These are phyloP conservation scores for Alternaria incomplexa DNA, from an alignment of 2,329 filamentous ascomycete species.

Conservation along the genomic window DNA sequence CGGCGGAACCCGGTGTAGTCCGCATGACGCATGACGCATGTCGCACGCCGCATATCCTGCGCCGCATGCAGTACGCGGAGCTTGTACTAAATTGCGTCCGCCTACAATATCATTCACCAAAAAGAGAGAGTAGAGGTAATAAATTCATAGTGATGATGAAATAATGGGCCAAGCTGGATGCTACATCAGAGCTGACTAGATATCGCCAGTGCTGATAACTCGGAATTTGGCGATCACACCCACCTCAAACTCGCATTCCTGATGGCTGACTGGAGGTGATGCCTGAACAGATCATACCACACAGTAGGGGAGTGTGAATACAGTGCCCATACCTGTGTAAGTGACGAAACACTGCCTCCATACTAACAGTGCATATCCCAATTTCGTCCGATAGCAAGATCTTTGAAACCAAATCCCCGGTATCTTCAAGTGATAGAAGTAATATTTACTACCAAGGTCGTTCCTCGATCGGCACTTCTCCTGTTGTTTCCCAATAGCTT, in stretches of 20 bases:
- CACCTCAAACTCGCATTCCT: neutral
- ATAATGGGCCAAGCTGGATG: neutral
- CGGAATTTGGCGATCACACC: neutral
- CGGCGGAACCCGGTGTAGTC: neutral
- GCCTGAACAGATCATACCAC: neutral
- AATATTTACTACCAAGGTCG: neutral
- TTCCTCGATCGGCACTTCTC: neutral
- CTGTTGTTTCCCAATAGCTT: neutral
- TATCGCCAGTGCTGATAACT: neutral
- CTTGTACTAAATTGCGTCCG: neutral
- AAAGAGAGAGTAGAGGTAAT: neutral
- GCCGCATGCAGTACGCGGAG: neutral
- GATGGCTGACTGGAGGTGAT: neutral
- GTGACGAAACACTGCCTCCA: neutral
- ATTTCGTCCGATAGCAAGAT: neutral
- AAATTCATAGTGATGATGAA: neutral
- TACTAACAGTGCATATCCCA: neutral
- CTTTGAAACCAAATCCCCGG: neutral
- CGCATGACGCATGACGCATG: neutral
- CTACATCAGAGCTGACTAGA: neutral
- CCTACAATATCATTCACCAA: neutral
- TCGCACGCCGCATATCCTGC: neutral
- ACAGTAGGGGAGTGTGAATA: neutral
- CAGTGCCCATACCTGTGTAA: neutral
- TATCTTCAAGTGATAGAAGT: neutral